Evolutionary conservation across 140 eudicot species (phyloP).

Genomic region (Erigeron philadelphicus): DNA sequence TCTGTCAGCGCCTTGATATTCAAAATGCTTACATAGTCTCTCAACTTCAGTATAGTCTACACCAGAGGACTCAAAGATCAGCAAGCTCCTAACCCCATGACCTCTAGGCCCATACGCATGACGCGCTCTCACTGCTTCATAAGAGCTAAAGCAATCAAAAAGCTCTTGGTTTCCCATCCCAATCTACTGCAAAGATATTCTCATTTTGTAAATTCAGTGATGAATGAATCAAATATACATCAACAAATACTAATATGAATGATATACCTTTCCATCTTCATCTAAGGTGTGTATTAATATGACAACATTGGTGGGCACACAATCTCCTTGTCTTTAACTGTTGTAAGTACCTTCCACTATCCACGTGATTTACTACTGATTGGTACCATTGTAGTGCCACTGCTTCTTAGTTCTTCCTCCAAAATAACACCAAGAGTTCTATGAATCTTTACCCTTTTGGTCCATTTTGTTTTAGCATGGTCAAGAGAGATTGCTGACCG

Average conservation of each 20-base stretch:
- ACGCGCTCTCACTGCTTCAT: constrained; percentile 42
- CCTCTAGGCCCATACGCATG: constrained; percentile 62
- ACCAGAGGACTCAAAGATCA: constrained; percentile 54
- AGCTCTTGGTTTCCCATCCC: constrained; percentile 69
- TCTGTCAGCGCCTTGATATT: constrained; percentile 35
- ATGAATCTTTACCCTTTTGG: constrained; percentile 54
- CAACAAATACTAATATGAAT: background rate
- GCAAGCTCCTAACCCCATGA: constrained; percentile 50
- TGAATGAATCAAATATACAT: background rate
- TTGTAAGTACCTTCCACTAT: constrained; percentile 46
- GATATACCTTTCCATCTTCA: constrained; percentile 44
- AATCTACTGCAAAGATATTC: constrained; percentile 28
- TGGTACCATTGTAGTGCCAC: constrained; percentile 42
- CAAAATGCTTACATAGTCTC: constrained; percentile 47
- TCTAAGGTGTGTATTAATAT: constrained; percentile 54
- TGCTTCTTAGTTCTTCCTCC: constrained; percentile 55
- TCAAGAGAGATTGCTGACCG: background rate
- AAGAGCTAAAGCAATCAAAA: constrained; percentile 36
- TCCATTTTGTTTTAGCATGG: constrained; percentile 5
- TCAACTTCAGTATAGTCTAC: constrained; percentile 54
- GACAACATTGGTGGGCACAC: constrained; percentile 78
- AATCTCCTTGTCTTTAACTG: constrained; percentile 39
- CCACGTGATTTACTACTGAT: constrained; percentile 44
- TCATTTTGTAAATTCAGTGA: constrained; percentile 3
- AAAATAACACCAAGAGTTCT: constrained; percentile 51